Evolutionary conservation across 352 stramenopile genomes (phyloP).

Genomic region (Phytophthora quininea): DNA sequence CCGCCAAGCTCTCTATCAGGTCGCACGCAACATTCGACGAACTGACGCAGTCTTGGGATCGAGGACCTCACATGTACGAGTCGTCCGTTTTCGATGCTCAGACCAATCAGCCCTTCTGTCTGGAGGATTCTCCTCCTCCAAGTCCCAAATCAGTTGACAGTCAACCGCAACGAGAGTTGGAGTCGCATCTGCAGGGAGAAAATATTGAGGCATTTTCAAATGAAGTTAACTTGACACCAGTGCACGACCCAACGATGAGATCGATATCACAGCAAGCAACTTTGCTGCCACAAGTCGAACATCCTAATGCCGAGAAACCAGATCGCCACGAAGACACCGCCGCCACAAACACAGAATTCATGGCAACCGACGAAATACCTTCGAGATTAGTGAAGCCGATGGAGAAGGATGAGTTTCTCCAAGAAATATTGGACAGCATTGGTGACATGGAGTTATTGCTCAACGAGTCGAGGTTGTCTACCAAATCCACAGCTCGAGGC

Average conservation of each 20-base stretch:
- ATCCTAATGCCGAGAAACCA: too few relatives aligned
- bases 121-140: slow-evolving; percentile 5
- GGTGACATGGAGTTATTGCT: slow-evolving; percentile 63
- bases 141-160: not conserved
- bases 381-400: slow-evolving; percentile 16
- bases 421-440: slow-evolving; percentile 67
- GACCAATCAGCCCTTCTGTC: slow-evolving; percentile 24
- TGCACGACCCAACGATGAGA: not conserved
- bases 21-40: slow-evolving; percentile 39
- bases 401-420: slow-evolving; percentile 53
- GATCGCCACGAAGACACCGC: too few relatives aligned
- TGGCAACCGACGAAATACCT: too few relatives aligned
- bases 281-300: too few relatives aligned
- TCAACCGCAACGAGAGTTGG: not conserved
- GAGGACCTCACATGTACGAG: slow-evolving; percentile 13
- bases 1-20: slow-evolving; percentile 8
- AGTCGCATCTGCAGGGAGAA: not conserved
- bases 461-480: slow-evolving; percentile 33
- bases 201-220: too few relatives aligned
- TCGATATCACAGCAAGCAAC: not conserved
- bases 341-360: too few relatives aligned
- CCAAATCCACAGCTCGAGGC: not conserved
- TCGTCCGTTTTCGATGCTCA: slow-evolving; percentile 29
- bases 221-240: too few relatives aligned
- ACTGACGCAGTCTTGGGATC: slow-evolving; percentile 40